Percentiles rank a stretch among this genome's conserved stretches.
Conservation (phyloP, 2,329 filamentous ascomycete species). For the Dichotomopilus funicola region DNA sequence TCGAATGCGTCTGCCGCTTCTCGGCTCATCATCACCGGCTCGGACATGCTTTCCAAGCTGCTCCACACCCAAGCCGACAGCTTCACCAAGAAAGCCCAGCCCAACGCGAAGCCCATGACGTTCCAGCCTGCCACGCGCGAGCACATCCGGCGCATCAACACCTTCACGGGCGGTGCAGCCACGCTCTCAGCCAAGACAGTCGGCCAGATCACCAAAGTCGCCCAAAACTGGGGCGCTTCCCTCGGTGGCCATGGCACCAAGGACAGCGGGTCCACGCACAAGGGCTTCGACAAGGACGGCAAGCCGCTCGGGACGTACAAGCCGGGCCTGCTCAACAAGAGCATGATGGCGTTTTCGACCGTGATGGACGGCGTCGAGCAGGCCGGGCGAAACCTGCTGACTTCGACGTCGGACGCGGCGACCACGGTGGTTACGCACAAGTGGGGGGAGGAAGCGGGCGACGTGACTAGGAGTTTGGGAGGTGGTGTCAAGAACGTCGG, state of each 20-base stretch:
- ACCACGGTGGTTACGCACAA: constrained; percentile 82
- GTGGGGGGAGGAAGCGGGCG: constrained; percentile 80
- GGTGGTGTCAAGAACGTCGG: constrained; percentile 94
- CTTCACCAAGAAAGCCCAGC: constrained; percentile 75
- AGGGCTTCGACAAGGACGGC: constrained; percentile 64
- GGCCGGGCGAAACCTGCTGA: constrained; percentile 70
- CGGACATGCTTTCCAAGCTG: constrained; percentile 69
- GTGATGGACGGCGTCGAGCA: constrained; percentile 91
- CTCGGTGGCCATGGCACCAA: constrained; percentile 56
- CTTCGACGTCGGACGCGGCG: constrained; percentile 68
- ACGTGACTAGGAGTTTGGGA: constrained; percentile 67
- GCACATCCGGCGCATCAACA: constrained; percentile 81
- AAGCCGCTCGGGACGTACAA: constrained; percentile 63
- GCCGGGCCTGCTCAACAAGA: constrained; percentile 90
- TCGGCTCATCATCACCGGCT: constrained; percentile 83
- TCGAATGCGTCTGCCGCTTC: constrained; percentile 83
- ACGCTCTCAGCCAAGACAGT: constrained; percentile 79
- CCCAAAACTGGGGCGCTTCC: constrained; percentile 81
- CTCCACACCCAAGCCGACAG: constrained; percentile 70
- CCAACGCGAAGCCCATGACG: constrained; percentile 71
- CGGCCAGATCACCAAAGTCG: constrained; percentile 72
- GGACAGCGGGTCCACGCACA: constrained; percentile 35
- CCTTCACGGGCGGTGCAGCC: constrained; percentile 73
- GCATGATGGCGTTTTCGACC: constrained; percentile 91
- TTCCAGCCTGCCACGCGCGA: constrained; percentile 82